Base-by-base conservation (phyloP, 2,329 filamentous ascomycete genomes). In the Fusarium armeniacum region DNA sequence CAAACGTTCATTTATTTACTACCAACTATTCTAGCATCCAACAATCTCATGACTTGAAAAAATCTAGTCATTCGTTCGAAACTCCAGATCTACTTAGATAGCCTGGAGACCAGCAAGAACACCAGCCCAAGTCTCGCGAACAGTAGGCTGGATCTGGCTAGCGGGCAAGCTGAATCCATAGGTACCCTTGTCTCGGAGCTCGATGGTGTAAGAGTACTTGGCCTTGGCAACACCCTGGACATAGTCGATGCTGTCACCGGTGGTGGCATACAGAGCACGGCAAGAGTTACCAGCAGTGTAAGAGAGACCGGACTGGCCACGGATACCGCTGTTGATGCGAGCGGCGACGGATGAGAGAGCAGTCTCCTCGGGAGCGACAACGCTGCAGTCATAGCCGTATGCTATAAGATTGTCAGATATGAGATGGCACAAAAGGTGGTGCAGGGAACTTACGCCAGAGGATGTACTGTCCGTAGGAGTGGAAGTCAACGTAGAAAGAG, bases 401-500 rank as follows among this genome's bases (percentile, higher is more conserved):
- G 86, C 85, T 8, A 89, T 81, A 3, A 75, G 73, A 58, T 83
- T 77, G 59, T 87, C 86, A 83, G 63, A 82, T 11, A 0, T 84
- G 79, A 58, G 85, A 84, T 44, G 80, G 75, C 80, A 32, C 1
- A 28, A 2, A 76, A 2, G 6, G 3, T 5, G 78, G 79, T 85
- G 88, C 4, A 82, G 2, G 84, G 24, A 85, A 88, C 76, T 89
- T 90, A n/a, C 86, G 81, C 73, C 71, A 82, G 69, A 87, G 82
- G 62, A 90, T 84, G 54, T 87, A 81, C 58, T 91, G 88, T 26
- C 83, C 85, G 78, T 90, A 91, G 1, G 87, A 84, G 80, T 91
- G 89, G 73, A 86, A 87, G 78, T 91, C 89, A 63, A 91, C 86
- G 78, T 86, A 91, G 5, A 90, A 80, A 70, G 86, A 85, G 45